Evolutionary conservation across 2,329 filamentous ascomycete species (phyloP).

Genomic region (Apiospora aurea): DNA sequence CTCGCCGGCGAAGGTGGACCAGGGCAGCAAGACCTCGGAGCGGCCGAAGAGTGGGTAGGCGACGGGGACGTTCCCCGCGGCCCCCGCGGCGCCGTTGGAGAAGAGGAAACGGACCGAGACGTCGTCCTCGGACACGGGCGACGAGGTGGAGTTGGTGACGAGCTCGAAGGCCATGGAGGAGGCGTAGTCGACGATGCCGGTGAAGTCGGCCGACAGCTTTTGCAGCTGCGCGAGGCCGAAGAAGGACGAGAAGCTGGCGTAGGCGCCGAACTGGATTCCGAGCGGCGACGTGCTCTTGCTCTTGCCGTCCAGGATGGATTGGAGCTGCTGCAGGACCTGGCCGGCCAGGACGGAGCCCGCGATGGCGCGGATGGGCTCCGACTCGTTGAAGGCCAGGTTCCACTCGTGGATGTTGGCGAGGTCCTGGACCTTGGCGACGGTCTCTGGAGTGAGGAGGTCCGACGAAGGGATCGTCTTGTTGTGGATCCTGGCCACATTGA

Average conservation of each 20-base stretch:
- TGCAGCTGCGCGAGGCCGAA: slow-evolving; percentile 65
- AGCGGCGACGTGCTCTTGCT: slow-evolving; percentile 46
- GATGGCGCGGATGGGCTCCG: slow-evolving; percentile 69
- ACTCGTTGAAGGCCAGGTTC: slow-evolving; percentile 81
- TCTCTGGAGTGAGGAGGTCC: slow-evolving; percentile 64
- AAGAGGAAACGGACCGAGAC: slow-evolving; percentile 68
- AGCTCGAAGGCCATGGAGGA: slow-evolving; percentile 82
- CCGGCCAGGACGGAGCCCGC: slow-evolving; percentile 64
- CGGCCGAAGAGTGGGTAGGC: slow-evolving; percentile 68
- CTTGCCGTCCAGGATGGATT: slow-evolving; percentile 54
- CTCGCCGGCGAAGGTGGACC: slow-evolving; percentile 69
- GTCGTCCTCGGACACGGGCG: slow-evolving; percentile 43
- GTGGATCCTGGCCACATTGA: slow-evolving; percentile 68
- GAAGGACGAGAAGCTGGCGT: slow-evolving; percentile 68
- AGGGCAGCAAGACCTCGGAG: slow-evolving; percentile 63
- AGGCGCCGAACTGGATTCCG: slow-evolving; percentile 66
- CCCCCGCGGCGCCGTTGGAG: slow-evolving; percentile 60
- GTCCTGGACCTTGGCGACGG: slow-evolving; percentile 69
- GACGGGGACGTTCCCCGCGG: slow-evolving; percentile 55
- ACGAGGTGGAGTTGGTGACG: slow-evolving; percentile 56
- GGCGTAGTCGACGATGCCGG: slow-evolving; percentile 83
- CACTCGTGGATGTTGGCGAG: slow-evolving; percentile 84
- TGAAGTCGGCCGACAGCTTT: slow-evolving; percentile 67
- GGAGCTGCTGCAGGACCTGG: slow-evolving; percentile 61
- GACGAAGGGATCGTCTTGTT: slow-evolving; percentile 65